Conservation (phyloP, 257 asterid genomes). For the Coffea eugenioides region DNA sequence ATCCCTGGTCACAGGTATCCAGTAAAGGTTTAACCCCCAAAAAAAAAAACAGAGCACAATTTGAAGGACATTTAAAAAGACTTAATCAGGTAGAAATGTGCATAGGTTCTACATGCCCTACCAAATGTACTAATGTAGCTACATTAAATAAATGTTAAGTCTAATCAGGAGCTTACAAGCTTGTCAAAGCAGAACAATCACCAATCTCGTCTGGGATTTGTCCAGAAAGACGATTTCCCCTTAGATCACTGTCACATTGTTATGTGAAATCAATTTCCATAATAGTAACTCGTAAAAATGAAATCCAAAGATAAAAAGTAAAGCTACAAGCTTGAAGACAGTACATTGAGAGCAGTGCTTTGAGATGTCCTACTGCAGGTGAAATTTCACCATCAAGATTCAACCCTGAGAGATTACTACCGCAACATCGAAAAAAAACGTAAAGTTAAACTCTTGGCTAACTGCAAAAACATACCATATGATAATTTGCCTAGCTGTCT, state of each 20-base stretch:
- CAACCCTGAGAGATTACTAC: slow-evolving; percentile 82
- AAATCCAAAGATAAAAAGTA: neutral
- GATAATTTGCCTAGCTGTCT: neutral
- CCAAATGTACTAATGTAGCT: neutral
- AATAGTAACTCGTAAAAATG: neutral
- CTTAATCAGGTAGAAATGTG: neutral
- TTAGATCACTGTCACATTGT: slow-evolving; percentile 52
- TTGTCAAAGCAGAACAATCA: slow-evolving; percentile 70
- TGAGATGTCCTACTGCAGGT: slow-evolving; percentile 85
- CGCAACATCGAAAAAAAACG: neutral
- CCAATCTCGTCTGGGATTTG: slow-evolving; percentile 99
- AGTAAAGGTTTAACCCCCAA: neutral
- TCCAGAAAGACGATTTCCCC: slow-evolving; percentile 74
- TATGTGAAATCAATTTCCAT: neutral
- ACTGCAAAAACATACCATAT: neutral
- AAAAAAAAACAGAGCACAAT: neutral
- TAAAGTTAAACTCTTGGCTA: slow-evolving; percentile 1
- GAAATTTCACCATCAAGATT: slow-evolving; percentile 95
- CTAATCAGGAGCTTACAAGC: slow-evolving; percentile 44
- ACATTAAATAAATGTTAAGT: neutral
- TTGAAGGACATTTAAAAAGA: neutral
- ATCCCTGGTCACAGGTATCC: slow-evolving; percentile 50
- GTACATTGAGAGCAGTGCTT: slow-evolving; percentile 68
- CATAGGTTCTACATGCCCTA: neutral
- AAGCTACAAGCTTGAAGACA: neutral